phyloP scores from a whole-genome alignment of 345 rosid species.

The Sapria himalayana region DNA sequence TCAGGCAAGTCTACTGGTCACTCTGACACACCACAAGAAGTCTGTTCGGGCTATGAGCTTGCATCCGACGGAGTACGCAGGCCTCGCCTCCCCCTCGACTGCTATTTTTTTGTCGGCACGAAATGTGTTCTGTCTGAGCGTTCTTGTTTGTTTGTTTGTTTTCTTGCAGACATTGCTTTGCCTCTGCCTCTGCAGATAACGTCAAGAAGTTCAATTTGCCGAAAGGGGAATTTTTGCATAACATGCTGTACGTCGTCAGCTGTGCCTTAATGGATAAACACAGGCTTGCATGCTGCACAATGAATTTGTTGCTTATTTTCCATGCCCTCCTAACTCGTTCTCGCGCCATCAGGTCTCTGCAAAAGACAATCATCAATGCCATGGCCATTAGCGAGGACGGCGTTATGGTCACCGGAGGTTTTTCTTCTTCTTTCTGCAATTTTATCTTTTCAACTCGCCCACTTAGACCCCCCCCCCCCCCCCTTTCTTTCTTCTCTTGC shows the following conservation, averaged over 20 bases:
- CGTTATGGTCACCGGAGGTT: constrained; percentile 94
- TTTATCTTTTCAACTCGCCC: constrained; percentile 1
- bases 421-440: not conserved
- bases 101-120: not conserved
- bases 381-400: constrained; percentile 96
- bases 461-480: too few relatives aligned
- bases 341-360: constrained; percentile 93
- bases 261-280: too few relatives aligned
- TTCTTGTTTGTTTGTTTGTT: not conserved
- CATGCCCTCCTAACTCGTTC: not conserved
- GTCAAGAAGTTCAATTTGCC: constrained; percentile 83
- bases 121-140: constrained; percentile 1
- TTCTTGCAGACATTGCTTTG: constrained; percentile 55
- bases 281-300: not conserved
- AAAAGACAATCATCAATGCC: constrained; percentile 82
- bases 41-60: constrained; percentile 88
- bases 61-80: constrained; percentile 83
- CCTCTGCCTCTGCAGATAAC: constrained; percentile 97
- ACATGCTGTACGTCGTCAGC: constrained; percentile 77
- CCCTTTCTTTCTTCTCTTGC: not conserved
- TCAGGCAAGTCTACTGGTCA: constrained; percentile 82
- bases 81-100: constrained; percentile 1
- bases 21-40: constrained; percentile 94
- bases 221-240: constrained; percentile 78
- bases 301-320: not conserved